Evolutionary conservation across 1,139 yeast species (phyloP), one percentile per base, ranked within the genome.

Genomic region (Geotrichum europaeum): DNA sequence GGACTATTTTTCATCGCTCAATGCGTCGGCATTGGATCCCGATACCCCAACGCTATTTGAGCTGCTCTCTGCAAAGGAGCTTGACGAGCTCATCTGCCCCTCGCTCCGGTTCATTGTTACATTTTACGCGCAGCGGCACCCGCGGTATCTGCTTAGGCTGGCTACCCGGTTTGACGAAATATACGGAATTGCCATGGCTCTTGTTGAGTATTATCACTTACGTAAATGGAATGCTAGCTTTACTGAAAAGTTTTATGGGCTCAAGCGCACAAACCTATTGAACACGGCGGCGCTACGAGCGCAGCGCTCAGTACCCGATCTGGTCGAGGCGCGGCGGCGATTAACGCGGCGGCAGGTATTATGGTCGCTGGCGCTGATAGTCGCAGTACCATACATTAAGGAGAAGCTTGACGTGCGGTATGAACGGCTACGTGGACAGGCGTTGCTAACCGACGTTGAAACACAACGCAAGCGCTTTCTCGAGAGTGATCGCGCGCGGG

Each of bases 211-310:
- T 79, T 81, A 82, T 66, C 89, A 87, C 68, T 72, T 92, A 57
- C 81, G 77, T 59, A 79, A 80, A 60, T 89, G 96, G 90, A 92
- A 89, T 68, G 85, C 96, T 0, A 84, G 95, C 1, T 90, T 94
- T 68, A 89, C 96, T 0, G 98, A 92, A 72, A 89, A 89, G 71
- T 94, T 92, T 71, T 92, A 94, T 70, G 98, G 97, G 1, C 75
- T 94, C 66, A 90, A 91, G 71, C 76, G 96, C 58, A 84, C 84
- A 10, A 67, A 72, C 6, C 66, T 67, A 13, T 65, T 76, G 52
- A 62, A 69, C 12, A 68, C 73, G 24, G 62, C 57, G 25, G 73
- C 70, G 4, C 65, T 66, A 45, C 66, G 67, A 15, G 68, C 76
- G 15, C 64, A 68, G 28, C 54, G 60, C 2, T 65, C 68, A 1